Conservation (phyloP, 768 basidiomycete species). For the Tylopilus balloui region DNA sequence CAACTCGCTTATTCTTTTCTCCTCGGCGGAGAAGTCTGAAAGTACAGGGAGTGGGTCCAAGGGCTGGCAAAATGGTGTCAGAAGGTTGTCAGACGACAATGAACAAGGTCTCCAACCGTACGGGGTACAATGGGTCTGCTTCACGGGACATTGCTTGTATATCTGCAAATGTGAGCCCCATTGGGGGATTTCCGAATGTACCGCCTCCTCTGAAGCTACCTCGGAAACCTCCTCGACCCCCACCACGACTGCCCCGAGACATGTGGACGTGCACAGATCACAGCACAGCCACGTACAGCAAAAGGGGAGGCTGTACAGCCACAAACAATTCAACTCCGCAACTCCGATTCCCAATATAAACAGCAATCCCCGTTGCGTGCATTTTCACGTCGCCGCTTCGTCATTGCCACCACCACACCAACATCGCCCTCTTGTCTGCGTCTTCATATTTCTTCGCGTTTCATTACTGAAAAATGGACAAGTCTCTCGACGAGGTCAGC, state of each 20-base stretch:
- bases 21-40: constrained; percentile 59
- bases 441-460: neutral
- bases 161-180: constrained; percentile 79
- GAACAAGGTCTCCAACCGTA: constrained; percentile 40
- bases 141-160: constrained; percentile 74
- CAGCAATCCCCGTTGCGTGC: neutral
- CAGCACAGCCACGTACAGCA: constrained; percentile 9
- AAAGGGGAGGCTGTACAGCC: neutral
- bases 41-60: constrained; percentile 63
- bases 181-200: constrained; percentile 48
- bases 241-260: constrained; percentile 50
- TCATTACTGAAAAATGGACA: constrained; percentile 33
- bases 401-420: constrained; percentile 20
- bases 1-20: constrained; percentile 58
- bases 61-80: constrained; percentile 41
- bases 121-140: constrained; percentile 75
- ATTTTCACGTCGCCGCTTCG: constrained; percentile 28
- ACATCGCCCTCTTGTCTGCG: neutral
- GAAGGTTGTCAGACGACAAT: constrained; percentile 15
- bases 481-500: constrained; percentile 77
- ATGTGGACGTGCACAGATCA: constrained; percentile 27
- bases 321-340: constrained; percentile 25
- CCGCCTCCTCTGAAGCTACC: constrained; percentile 54
- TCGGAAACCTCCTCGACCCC: constrained; percentile 52
- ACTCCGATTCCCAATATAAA: constrained; percentile 26